Percentiles rank a stretch among this genome's conserved stretches.
These are phyloP conservation scores for Morella rubra DNA, from an alignment of 306 rosid genomes.

Conservation along the genomic window DNA sequence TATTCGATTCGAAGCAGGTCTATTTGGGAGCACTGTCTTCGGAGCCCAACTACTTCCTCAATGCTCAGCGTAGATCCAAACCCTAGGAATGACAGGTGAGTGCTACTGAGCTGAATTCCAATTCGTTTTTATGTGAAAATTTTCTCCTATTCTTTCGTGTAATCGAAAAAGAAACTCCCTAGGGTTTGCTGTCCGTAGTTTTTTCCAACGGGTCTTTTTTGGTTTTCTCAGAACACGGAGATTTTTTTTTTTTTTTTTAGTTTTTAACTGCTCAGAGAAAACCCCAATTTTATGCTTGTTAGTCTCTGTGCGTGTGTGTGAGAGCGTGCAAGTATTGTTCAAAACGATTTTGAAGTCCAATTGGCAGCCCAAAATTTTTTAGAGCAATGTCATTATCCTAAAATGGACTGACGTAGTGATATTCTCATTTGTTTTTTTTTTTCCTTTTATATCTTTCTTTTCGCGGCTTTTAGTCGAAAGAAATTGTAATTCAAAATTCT, in stretches of 20 bases:
- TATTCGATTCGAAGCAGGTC: not conserved
- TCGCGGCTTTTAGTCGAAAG: not conserved
- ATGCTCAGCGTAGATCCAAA: constrained; percentile 9
- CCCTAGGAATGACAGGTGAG: constrained; percentile 21
- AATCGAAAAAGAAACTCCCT: not conserved
- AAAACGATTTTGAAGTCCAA: not conserved
- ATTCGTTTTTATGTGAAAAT: not conserved
- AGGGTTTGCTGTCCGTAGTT: not conserved
- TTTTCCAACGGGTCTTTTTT: not conserved
- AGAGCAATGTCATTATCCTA: not conserved
- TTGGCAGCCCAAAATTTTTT: not conserved
- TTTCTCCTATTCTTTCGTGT: not conserved
- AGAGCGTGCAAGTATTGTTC: too few relatives aligned
- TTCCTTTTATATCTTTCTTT: too few relatives aligned
- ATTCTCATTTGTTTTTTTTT: not conserved
- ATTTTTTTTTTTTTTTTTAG: not conserved
- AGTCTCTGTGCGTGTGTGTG: too few relatives aligned
- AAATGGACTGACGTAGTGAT: not conserved
- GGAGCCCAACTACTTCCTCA: constrained; percentile 10
- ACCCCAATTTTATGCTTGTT: not conserved
- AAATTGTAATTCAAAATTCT: not conserved
- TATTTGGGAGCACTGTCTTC: not conserved
- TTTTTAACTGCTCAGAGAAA: not conserved
- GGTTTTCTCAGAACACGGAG: too few relatives aligned
- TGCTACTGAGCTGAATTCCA: not conserved